Percentiles rank a stretch among this genome's conserved stretches.
phyloP scores from a whole-genome alignment of 2,329 filamentous ascomycete genomes.

The Septoria linicola region DNA sequence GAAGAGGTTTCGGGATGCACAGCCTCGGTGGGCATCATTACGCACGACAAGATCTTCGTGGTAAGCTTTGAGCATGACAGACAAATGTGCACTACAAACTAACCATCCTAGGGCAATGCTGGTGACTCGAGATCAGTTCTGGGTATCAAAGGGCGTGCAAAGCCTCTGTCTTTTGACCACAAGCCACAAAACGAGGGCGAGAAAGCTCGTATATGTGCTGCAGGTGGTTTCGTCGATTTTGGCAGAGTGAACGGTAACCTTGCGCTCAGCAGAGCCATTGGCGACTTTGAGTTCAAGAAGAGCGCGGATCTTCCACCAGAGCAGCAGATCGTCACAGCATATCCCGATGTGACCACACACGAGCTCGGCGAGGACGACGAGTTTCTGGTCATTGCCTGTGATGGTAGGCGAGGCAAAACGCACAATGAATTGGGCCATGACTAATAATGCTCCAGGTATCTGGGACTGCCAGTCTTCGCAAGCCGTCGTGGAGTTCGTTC shows the following conservation, averaged over 20 bases:
- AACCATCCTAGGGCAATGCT: conserved; percentile 73
- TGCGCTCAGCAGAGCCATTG: conserved; percentile 92
- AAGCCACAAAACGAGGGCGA: conserved; percentile 98
- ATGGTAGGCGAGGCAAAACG: conserved; percentile 60
- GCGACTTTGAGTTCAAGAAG: conserved; percentile 99
- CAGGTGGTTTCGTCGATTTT: conserved; percentile 97
- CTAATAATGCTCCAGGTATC: conserved; percentile 65
- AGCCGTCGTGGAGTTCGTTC: conserved; percentile 93
- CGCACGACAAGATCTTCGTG: conserved; percentile 87
- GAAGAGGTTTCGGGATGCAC: conserved; percentile 98
- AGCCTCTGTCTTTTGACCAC: conserved; percentile 98
- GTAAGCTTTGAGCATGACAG: conserved; percentile 58
- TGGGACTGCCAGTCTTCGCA: conserved; percentile 99
- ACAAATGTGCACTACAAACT: conserved; percentile 12
- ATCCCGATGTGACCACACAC: conserved; percentile 88
- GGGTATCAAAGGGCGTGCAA: conserved; percentile 94
- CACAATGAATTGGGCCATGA: background rate
- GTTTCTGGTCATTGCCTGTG: conserved; percentile 88
- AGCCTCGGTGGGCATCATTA: conserved; percentile 85
- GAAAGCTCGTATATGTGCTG: conserved; percentile 92
- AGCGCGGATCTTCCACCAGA: conserved; percentile 95
- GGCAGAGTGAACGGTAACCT: conserved; percentile 98
- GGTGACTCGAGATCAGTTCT: conserved; percentile 94
- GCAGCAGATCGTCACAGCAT: conserved; percentile 97
- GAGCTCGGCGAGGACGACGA: conserved; percentile 91